phyloP scores from a whole-genome alignment of 208 protist genomes.

The Acanthamoeba lenticulata region DNA sequence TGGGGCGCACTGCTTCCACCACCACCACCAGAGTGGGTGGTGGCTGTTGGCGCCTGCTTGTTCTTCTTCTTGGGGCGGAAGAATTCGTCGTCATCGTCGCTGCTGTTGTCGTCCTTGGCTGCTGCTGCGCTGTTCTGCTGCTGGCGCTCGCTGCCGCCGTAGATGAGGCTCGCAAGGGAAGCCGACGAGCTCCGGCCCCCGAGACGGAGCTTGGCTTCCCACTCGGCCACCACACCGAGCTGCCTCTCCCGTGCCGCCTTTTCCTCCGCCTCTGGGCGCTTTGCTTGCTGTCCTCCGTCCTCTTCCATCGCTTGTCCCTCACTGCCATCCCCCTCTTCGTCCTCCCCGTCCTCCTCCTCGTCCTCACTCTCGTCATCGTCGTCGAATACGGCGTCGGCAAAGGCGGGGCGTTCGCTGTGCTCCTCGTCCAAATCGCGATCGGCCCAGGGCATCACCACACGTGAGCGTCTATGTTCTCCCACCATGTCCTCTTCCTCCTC shows the following conservation, averaged over 20 bases:
- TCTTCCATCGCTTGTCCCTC: background rate
- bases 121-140: constrained; percentile 66
- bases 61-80: constrained; percentile 61
- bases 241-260: background rate
- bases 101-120: constrained; percentile 72
- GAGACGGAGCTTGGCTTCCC: constrained; percentile 69
- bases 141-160: constrained; percentile 86
- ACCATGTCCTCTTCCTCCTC: background rate
- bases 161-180: background rate
- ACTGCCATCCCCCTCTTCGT: background rate
- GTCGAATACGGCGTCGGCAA: background rate
- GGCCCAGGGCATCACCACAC: background rate
- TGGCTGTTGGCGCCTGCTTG: too few relatives aligned
- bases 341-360: background rate
- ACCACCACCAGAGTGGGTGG: too few relatives aligned
- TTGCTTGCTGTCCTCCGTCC: background rate
- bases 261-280: background rate
- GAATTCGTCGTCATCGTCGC: constrained; percentile 84
- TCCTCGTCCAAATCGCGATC: background rate
- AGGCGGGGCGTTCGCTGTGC: background rate
- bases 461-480: background rate
- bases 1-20: too few relatives aligned
- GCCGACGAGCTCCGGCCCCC: background rate
- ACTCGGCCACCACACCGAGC: background rate
- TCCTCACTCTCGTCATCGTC: background rate